Conservation (phyloP, 352 stramenopile species). For the Plasmopara viticola region DNA sequence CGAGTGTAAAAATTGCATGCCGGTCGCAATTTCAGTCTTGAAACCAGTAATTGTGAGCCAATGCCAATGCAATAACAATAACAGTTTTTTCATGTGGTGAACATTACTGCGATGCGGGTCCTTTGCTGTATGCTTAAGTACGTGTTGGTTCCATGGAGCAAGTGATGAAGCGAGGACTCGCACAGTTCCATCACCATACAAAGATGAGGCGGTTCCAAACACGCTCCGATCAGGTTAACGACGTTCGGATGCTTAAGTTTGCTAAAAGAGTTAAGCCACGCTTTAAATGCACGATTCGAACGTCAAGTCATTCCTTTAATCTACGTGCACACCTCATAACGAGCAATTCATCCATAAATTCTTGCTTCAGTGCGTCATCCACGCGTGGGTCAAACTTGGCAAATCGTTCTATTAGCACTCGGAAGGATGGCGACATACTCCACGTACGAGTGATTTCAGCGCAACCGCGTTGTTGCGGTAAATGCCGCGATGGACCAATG, state of each 20-base stretch:
- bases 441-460: slow-evolving; percentile 81
- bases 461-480: slow-evolving; percentile 68
- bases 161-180: slow-evolving; percentile 54
- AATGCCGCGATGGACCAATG: slow-evolving; percentile 82
- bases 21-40: slow-evolving; percentile 68
- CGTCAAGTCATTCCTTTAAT: not conserved
- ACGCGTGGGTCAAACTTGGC: slow-evolving; percentile 80
- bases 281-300: not conserved
- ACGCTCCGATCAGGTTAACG: slow-evolving; percentile 68
- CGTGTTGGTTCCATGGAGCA: slow-evolving; percentile 47
- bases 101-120: slow-evolving; percentile 38
- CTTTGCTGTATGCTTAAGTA: slow-evolving; percentile 53
- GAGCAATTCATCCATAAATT: slow-evolving; percentile 92
- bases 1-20: slow-evolving; percentile 87
- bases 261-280: slow-evolving; percentile 11
- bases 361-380: slow-evolving; percentile 78
- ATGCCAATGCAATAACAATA: not conserved
- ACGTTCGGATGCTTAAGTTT: slow-evolving; percentile 72
- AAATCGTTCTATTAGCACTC: not conserved
- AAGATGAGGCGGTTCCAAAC: slow-evolving; percentile 65
- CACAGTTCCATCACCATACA: slow-evolving; percentile 83
- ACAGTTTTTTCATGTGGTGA: not conserved
- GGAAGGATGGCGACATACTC: not conserved
- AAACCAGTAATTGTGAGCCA: not conserved
- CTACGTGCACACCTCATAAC: slow-evolving; percentile 62